Base-by-base conservation (phyloP, 2,329 filamentous ascomycete species). In the Colletotrichum acutatum region DNA sequence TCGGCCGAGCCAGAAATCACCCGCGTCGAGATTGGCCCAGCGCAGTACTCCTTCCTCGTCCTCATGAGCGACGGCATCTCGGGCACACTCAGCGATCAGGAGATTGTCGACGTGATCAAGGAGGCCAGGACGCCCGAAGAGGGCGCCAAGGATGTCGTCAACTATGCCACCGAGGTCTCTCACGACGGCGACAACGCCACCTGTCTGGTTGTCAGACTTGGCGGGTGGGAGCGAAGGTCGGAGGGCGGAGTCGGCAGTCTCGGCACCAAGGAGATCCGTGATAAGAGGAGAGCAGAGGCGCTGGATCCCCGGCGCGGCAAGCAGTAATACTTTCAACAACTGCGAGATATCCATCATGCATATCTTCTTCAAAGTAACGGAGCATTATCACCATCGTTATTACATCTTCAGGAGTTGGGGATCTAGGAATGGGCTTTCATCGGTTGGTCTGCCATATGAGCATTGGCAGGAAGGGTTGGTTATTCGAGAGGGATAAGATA, bases 91-190 rank as follows among this genome's bases (percentile, higher is more conserved):
- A 91, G 89, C 68, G 97, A 99, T 79, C 96, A 98, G 84, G 97
- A 99, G 84, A 95, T 98, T 74, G 95, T 98, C 34, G 97, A 99
- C 80, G 91, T 98, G 37, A 88, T 98, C 78, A 98, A 98, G 82
- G 97, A 99, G 83, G 94, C 95, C 5, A 92, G 89, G 79, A 98
- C 96, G 0, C 97, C 97, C 0, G 96, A 98, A 77, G 91, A 97
- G 80, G 97, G 92, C 3, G 91, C 95, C 1, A 88, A 88, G 71
- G 91, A 92, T 74, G 90, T 99, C 8, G 94, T 98, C 32, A 90
- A 90, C 68, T 98, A 97, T 82, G 95, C 96, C 0, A 97, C 94
- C 0, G 97, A 98, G 83, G 93, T 98, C 4, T 92, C 90, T 30
- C 86, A 77, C 19, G 87, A 86, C 78, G 91, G 91, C 11, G 91